phyloP scores from a whole-genome alignment of 2,329 filamentous ascomycete species.

The Pseudonectria buxi region DNA sequence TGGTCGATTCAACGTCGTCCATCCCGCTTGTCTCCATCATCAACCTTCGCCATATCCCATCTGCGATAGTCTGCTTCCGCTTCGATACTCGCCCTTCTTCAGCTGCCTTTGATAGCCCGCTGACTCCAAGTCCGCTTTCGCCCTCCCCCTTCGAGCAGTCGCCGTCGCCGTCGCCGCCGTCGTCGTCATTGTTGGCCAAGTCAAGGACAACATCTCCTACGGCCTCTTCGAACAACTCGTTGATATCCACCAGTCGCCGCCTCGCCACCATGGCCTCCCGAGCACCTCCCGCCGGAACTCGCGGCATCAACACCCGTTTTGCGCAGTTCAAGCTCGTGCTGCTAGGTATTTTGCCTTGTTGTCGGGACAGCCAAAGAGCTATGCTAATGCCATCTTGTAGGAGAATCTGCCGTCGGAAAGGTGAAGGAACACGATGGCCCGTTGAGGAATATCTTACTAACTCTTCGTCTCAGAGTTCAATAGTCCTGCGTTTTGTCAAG shows the following conservation, averaged over 20 bases:
- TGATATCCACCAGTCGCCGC: constrained; percentile 20
- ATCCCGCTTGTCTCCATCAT: too few species aligned
- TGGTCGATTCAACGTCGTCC: too few species aligned
- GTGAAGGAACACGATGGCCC: constrained; percentile 39
- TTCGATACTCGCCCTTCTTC: too few species aligned
- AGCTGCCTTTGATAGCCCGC: too few species aligned
- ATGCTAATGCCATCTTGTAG: constrained; percentile 46
- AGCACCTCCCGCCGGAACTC: constrained; percentile 56
- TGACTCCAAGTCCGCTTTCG: too few species aligned
- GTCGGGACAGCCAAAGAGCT: constrained; percentile 4
- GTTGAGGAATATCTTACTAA: constrained; percentile 12
- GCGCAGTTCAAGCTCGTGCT: constrained; percentile 99
- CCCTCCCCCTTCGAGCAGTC: too few species aligned
- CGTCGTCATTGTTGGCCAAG: background rate
- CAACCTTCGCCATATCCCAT: too few species aligned
- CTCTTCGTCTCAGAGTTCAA: constrained; percentile 64
- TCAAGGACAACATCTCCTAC: constrained; percentile 1
- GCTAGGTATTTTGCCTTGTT: constrained; percentile 59
- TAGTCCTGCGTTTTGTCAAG: constrained; percentile 98
- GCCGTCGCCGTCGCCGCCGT: too few species aligned
- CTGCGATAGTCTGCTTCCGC: background rate
- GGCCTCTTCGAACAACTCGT: too few species aligned
- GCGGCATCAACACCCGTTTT: constrained; percentile 73
- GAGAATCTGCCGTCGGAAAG: constrained; percentile 99
- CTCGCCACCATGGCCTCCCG: constrained; percentile 69